These are phyloP conservation scores for Sporothrix brunneoviolacea DNA, from an alignment of 2,329 filamentous ascomycete species.

Conservation along the genomic window DNA sequence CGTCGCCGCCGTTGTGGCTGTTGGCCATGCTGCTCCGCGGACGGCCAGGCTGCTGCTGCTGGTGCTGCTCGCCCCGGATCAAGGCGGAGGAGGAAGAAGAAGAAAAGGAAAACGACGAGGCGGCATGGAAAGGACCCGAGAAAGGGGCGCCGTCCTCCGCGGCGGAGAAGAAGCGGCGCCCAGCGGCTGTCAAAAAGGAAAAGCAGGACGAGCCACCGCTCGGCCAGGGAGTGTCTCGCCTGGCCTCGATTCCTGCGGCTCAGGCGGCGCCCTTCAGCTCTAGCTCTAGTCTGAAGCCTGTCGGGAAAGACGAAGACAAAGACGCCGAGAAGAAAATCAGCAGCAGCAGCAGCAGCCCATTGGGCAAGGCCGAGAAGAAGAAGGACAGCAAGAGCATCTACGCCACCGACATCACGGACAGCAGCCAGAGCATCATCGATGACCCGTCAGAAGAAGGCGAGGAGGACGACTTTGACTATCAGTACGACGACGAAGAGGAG, in stretches of 20 bases:
- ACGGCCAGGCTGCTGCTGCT: conserved; percentile 35
- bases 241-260: too few species aligned
- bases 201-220: too few species aligned
- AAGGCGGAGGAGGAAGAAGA: too few species aligned
- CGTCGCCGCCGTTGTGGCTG: conserved; percentile 9
- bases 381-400: background rate
- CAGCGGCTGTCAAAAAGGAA: too few species aligned
- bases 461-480: background rate
- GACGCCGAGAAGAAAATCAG: background rate
- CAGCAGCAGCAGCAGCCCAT: background rate
- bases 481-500: background rate
- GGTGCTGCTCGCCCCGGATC: conserved; percentile 35
- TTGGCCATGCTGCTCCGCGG: conserved; percentile 45
- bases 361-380: conserved; percentile 10
- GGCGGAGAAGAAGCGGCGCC: too few species aligned
- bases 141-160: too few species aligned
- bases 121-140: too few species aligned
- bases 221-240: too few species aligned
- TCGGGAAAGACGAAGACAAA: background rate
- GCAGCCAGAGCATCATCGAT: background rate
- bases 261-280: too few species aligned
- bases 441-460: background rate
- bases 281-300: background rate
- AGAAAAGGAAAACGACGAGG: too few species aligned
- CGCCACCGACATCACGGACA: background rate